These are phyloP conservation scores for Solanum bukasovii DNA, from an alignment of 257 asterid genomes.

Conservation along the genomic window DNA sequence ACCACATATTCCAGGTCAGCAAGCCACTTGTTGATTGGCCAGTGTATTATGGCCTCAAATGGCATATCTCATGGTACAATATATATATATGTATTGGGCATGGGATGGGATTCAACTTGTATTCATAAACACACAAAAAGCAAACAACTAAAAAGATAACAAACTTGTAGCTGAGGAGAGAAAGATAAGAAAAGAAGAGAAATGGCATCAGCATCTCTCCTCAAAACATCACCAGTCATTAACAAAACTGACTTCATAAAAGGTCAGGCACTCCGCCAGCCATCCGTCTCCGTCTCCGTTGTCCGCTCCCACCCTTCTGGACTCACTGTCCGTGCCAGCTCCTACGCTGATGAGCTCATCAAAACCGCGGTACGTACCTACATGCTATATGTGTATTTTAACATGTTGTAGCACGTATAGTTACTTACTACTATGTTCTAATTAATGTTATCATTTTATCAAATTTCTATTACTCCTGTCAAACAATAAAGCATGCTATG, in stretches of 20 bases:
- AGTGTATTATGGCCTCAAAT: constrained; percentile 26
- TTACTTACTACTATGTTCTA: background rate
- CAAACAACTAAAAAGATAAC: background rate
- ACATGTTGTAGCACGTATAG: background rate
- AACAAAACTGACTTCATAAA: constrained; percentile 53
- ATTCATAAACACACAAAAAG: background rate
- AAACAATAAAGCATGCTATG: background rate
- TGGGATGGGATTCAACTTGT: background rate
- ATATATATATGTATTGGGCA: constrained; percentile 2
- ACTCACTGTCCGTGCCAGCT: constrained; percentile 32
- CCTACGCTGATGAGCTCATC: constrained; percentile 54
- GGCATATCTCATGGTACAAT: constrained; percentile 18
- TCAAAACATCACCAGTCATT: constrained; percentile 53
- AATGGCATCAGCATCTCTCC: constrained; percentile 69
- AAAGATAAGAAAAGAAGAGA: background rate
- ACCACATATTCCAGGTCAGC: constrained; percentile 3
- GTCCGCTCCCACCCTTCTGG: constrained; percentile 31
- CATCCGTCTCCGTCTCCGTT: constrained; percentile 21
- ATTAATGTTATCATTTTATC: background rate
- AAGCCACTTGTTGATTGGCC: constrained; percentile 22
- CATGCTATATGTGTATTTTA: background rate
- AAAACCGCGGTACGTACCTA: constrained; percentile 48
- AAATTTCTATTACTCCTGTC: background rate
- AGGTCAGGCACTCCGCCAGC: constrained; percentile 41
- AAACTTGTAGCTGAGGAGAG: constrained; percentile 1